Evolutionary conservation across 306 rosid genomes (phyloP), one percentile per base, ranked within the genome.

Genomic region (Corylus americana): DNA sequence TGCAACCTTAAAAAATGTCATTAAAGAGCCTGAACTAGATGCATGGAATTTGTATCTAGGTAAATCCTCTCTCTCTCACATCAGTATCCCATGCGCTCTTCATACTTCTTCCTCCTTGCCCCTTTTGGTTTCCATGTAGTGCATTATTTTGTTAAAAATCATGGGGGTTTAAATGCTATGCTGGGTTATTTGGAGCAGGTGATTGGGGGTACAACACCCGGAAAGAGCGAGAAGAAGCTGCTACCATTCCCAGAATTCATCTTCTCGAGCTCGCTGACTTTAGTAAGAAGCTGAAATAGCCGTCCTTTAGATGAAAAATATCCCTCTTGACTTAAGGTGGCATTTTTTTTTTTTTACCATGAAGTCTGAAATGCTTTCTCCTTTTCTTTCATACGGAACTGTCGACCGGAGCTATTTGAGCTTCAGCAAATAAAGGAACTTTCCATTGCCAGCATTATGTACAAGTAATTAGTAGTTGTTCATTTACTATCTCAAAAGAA

Each of bases 171-270:
- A 51, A 44, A 55, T 80, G 68, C 77, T 77, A 75, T 78, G 58
- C 73, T 73, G 57, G 47, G 70, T 63, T 74, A 39, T 53, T 78
- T 77, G 77, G 74, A 67, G 71, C 81, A 94, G 94, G 88, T 83
- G 74, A 89, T 68, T 91, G 97, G 97, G 98, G 98, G 13, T 94
- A 92, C 86, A 94, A 94, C 84, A 92, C 97, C 66, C 83, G 76
- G 79, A 88, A 87, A 77, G 98, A 92, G 89, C 89, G 97, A 88
- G 92, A 88, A 5, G 97, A 86, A 86, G 97, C 97, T 17, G 90
- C 88, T 73, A 68, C 88, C 47, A 85, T 85, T 88, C 86, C 89
- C 31, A 83, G 97, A 81, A 84, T 92, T 85, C 88, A 71, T 73
- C 67, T 92, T 83, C 87, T 91, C 68, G 84, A 81, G 75, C 91